Percentiles rank a stretch among this genome's conserved stretches.
These are phyloP conservation scores for Pythium aristosporum DNA, from an alignment of 352 stramenopile species.

Conservation along the genomic window DNA sequence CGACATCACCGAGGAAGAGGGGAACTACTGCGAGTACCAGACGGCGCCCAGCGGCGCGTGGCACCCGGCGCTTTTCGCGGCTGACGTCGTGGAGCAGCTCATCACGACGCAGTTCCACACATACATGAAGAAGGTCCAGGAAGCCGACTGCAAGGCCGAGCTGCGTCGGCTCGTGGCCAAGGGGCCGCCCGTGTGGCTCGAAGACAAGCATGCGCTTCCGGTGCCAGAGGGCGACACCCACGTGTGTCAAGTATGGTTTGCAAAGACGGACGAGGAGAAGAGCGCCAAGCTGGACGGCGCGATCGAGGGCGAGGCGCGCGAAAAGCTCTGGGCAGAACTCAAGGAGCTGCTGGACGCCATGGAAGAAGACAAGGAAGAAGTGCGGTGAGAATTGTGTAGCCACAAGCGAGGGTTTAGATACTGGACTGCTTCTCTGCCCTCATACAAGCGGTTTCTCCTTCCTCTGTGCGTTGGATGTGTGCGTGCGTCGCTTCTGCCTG, in stretches of 20 bases:
- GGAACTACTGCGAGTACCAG: slow-evolving; percentile 93
- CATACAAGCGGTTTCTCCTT: slow-evolving; percentile 1
- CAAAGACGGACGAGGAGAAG: slow-evolving; percentile 69
- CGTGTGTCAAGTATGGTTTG: slow-evolving; percentile 90
- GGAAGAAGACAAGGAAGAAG: slow-evolving; percentile 80
- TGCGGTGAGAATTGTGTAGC: slow-evolving; percentile 37
- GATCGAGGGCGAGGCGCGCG: slow-evolving; percentile 83
- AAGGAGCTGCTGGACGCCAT: slow-evolving; percentile 70
- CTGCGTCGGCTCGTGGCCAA: slow-evolving; percentile 88
- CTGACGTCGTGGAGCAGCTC: slow-evolving; percentile 81
- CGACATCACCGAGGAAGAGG: slow-evolving; percentile 91
- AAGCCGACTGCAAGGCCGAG: slow-evolving; percentile 94
- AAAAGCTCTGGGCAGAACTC: slow-evolving; percentile 72
- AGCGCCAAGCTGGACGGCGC: slow-evolving; percentile 88
- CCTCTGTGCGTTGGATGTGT: not conserved
- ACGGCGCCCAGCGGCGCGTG: slow-evolving; percentile 86
- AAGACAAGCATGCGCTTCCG: slow-evolving; percentile 90
- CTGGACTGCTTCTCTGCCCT: not conserved
- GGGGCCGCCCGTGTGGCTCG: slow-evolving; percentile 91
- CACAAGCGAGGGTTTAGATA: not conserved
- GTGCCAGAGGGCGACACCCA: slow-evolving; percentile 90
- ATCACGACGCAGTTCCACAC: slow-evolving; percentile 89
- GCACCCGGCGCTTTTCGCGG: slow-evolving; percentile 78
- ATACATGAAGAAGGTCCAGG: slow-evolving; percentile 92
- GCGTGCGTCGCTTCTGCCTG: not conserved